phyloP scores from a whole-genome alignment of 139 green algal species.

The Diplosphaera chodatii region DNA sequence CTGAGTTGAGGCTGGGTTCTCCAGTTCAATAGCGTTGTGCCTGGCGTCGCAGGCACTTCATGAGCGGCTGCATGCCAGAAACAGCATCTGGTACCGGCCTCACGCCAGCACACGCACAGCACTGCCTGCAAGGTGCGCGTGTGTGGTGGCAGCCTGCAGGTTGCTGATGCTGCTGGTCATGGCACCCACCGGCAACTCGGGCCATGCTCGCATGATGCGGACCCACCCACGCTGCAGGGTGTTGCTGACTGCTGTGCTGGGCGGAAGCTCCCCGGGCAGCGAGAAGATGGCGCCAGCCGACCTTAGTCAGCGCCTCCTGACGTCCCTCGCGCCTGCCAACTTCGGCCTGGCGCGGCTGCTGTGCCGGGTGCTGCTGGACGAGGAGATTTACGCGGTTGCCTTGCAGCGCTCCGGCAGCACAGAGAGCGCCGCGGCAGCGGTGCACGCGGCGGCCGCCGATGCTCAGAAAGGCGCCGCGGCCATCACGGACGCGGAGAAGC shows the following conservation, averaged over 20 bases:
- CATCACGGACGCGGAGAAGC: slow-evolving; percentile 8
- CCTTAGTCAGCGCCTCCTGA: background rate
- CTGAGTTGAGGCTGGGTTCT: no score
- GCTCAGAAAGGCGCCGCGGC: background rate
- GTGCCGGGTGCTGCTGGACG: background rate
- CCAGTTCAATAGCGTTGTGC: background rate
- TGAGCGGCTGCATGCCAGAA: background rate
- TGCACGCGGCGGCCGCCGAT: background rate
- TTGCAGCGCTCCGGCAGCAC: background rate
- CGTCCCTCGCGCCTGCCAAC: background rate
- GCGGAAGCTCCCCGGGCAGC: no score
- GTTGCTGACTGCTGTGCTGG: background rate
- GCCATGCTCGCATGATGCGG: no score
- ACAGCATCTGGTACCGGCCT: background rate
- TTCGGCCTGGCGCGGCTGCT: background rate
- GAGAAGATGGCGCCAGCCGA: no score
- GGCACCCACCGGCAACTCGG: no score
- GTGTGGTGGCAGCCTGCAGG: no score
- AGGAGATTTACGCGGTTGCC: background rate
- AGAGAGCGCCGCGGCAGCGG: background rate
- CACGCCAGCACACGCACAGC: no score
- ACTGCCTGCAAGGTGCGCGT: background rate
- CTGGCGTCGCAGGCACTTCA: background rate
- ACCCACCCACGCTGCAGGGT: background rate
- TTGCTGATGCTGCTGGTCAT: no score